Evolutionary conservation across 2,329 filamentous ascomycete genomes (phyloP).

Genomic region (Aspergillus ruber): DNA sequence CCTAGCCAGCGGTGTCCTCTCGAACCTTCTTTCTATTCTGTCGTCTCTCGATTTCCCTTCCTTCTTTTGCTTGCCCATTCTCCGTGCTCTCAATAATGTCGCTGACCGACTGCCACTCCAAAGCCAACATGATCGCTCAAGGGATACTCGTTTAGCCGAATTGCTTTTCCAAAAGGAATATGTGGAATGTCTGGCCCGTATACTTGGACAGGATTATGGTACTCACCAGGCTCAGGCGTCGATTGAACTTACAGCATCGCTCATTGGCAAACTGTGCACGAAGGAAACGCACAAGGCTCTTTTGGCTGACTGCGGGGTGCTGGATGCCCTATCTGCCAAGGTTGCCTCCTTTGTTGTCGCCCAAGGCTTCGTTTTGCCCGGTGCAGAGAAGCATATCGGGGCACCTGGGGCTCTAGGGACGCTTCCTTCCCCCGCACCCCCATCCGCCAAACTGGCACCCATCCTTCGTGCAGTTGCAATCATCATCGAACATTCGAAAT

Average conservation of each 20-base stretch:
- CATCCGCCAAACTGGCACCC: slow-evolving; percentile 55
- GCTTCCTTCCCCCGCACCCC: slow-evolving; percentile 57
- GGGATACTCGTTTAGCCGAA: slow-evolving; percentile 52
- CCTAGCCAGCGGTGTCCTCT: slow-evolving; percentile 60
- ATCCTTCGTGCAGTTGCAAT: slow-evolving; percentile 71
- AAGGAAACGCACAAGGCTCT: slow-evolving; percentile 64
- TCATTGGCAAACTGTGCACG: slow-evolving; percentile 59
- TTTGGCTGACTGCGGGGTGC: slow-evolving; percentile 65
- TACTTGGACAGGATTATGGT: slow-evolving; percentile 56
- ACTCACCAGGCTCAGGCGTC: slow-evolving; percentile 49
- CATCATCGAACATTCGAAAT: slow-evolving; percentile 72
- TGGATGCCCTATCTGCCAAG: slow-evolving; percentile 71
- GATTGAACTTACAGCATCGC: slow-evolving; percentile 35
- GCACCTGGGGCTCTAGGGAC: slow-evolving; percentile 50
- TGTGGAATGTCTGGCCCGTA: slow-evolving; percentile 57
- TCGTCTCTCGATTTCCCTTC: slow-evolving; percentile 59
- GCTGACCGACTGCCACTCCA: slow-evolving; percentile 58
- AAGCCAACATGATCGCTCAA: slow-evolving; percentile 44
- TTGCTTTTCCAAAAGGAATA: slow-evolving; percentile 58
- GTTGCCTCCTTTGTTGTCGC: slow-evolving; percentile 65
- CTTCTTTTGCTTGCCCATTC: slow-evolving; percentile 63
- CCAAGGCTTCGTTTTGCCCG: slow-evolving; percentile 62
- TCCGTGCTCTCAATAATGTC: slow-evolving; percentile 68
- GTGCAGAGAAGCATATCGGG: slow-evolving; percentile 51
- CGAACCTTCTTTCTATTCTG: slow-evolving; percentile 64